phyloP scores from a whole-genome alignment of 1,284 basidiomycete genomes.

The Inonotus obliquus region DNA sequence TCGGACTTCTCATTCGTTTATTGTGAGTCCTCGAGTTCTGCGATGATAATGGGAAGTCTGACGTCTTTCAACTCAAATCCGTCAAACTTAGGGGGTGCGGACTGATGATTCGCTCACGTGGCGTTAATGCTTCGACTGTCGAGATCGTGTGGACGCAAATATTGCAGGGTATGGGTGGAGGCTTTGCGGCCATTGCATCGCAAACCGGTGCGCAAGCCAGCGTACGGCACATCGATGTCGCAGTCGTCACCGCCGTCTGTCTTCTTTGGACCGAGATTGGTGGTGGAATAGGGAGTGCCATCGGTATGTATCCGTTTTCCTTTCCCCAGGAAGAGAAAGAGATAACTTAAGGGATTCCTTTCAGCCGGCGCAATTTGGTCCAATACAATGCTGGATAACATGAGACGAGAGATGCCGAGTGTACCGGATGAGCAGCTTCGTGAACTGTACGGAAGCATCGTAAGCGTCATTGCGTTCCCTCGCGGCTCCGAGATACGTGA shows the following conservation, averaged over 20 bases:
- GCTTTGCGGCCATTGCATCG: slow-evolving; percentile 63
- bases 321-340: not conserved
- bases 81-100: slow-evolving; percentile 50
- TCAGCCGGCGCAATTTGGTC: slow-evolving; percentile 55
- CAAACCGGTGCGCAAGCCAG: slow-evolving; percentile 79
- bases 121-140: slow-evolving; percentile 52
- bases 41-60: too few species aligned
- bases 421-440: slow-evolving; percentile 33
- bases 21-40: too few species aligned
- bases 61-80: slow-evolving; percentile 35
- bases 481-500: slow-evolving; percentile 49
- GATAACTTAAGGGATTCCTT: not conserved
- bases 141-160: slow-evolving; percentile 69
- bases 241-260: slow-evolving; percentile 77
- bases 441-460: slow-evolving; percentile 49
- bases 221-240: slow-evolving; percentile 74
- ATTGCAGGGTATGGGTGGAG: slow-evolving; percentile 76
- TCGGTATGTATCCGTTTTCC: slow-evolving; percentile 37
- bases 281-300: slow-evolving; percentile 66
- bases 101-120: slow-evolving; percentile 70
- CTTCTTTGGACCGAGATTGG: slow-evolving; percentile 79
- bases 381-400: slow-evolving; percentile 52
- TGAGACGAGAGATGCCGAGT: slow-evolving; percentile 49
- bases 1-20: slow-evolving; percentile 33
- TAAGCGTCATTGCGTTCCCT: slow-evolving; percentile 38